Evolutionary conservation across 2,329 filamentous ascomycete species (phyloP).

Genomic region (Bisporella sp.): DNA sequence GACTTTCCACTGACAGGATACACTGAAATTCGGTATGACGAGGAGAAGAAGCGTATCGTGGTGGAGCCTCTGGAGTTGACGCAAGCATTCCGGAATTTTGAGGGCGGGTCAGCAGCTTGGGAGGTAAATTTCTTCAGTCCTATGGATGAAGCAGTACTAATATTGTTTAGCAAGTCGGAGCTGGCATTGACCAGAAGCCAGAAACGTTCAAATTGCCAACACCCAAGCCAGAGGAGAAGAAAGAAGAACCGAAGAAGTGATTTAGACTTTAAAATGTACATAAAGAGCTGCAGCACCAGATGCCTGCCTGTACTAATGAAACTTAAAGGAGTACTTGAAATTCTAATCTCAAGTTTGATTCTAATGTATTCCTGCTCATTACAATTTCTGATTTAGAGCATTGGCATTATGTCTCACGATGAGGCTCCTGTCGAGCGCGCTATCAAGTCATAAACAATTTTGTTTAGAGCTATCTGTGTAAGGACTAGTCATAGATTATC

Average conservation of each 20-base stretch:
- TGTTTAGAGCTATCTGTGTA: too few relatives aligned
- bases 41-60: slow-evolving; percentile 99
- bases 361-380: too few relatives aligned
- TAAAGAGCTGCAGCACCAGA: slow-evolving; percentile 6
- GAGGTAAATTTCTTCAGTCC: slow-evolving; percentile 45
- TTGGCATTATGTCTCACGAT: too few relatives aligned
- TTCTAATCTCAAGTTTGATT: too few relatives aligned
- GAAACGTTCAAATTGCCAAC: slow-evolving; percentile 91
- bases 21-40: slow-evolving; percentile 95
- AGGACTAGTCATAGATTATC: too few relatives aligned
- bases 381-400: too few relatives aligned
- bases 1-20: slow-evolving; percentile 98
- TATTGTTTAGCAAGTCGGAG: slow-evolving; percentile 55
- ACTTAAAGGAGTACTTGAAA: too few relatives aligned
- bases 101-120: slow-evolving; percentile 73
- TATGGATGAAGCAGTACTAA: slow-evolving; percentile 23
- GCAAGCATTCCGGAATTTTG: slow-evolving; percentile 97
- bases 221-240: slow-evolving; percentile 88
- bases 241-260: slow-evolving; percentile 81
- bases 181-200: slow-evolving; percentile 71
- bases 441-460: too few relatives aligned
- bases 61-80: slow-evolving; percentile 96
- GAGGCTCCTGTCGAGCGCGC: too few relatives aligned
- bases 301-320: too few relatives aligned
- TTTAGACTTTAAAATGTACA: slow-evolving; percentile 19